phyloP scores from a whole-genome alignment of 139 green algal species.

The Trebouxia sp. region DNA sequence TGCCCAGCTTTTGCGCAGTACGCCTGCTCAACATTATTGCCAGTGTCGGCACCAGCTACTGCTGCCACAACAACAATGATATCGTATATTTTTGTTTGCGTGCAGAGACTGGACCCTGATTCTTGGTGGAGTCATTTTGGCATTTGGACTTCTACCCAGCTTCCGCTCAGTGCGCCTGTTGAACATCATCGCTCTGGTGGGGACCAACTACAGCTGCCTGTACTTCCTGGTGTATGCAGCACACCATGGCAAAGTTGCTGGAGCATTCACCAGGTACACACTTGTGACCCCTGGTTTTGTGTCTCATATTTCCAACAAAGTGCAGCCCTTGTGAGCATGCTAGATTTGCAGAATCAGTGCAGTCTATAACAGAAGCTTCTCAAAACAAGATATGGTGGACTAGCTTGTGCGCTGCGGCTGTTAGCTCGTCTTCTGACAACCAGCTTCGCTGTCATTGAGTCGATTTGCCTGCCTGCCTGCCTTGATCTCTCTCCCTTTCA shows the following conservation, averaged over 20 bases:
- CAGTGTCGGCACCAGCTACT: too few species aligned
- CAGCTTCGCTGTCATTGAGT: background rate
- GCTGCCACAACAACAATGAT: background rate
- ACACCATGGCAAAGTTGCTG: too few species aligned
- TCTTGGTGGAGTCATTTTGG: background rate
- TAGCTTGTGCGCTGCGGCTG: too few species aligned
- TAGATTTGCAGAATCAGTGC: too few species aligned
- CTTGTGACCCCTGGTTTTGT: too few species aligned
- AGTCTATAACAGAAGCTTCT: too few species aligned
- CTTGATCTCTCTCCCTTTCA: background rate
- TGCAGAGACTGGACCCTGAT: slow-evolving; percentile 12
- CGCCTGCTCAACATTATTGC: slow-evolving; percentile 12
- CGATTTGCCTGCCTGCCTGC: background rate
- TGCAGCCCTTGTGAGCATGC: too few species aligned
- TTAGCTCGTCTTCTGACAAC: too few species aligned
- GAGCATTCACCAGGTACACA: too few species aligned
- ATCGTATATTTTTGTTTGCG: background rate
- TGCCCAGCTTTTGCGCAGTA: background rate
- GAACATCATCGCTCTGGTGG: slow-evolving; percentile 1
- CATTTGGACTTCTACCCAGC: background rate
- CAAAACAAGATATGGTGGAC: too few species aligned
- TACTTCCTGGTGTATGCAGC: slow-evolving; percentile 9
- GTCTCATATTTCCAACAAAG: too few species aligned
- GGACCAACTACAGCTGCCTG: slow-evolving; percentile 27
- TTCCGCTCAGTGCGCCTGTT: background rate